Evolutionary conservation across 768 basidiomycete species (phyloP).

Genomic region (Collybia sordida): DNA sequence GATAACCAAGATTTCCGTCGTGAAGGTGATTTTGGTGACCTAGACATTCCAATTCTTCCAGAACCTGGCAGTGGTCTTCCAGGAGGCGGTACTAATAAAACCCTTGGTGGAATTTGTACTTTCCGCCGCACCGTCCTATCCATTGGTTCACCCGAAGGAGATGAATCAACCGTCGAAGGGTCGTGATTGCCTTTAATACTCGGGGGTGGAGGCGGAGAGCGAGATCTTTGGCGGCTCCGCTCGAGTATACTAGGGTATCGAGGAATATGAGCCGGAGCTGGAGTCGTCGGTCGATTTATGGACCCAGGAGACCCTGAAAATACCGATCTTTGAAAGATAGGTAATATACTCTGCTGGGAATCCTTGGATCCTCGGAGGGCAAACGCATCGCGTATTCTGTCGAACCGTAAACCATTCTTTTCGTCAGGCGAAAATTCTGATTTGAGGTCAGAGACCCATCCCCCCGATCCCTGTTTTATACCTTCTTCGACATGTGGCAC

Average conservation of each 20-base stretch:
- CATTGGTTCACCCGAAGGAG: conserved; percentile 4
- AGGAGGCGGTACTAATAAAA: conserved; percentile 18
- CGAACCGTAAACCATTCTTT: conserved; percentile 8
- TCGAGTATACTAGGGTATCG: conserved; percentile 37
- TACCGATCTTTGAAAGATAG: conserved; percentile 14
- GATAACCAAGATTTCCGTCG: conserved; percentile 27
- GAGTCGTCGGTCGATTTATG: conserved; percentile 27
- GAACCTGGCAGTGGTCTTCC: conserved; percentile 22
- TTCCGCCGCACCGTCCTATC: conserved; percentile 8
- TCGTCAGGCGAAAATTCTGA: conserved; percentile 22
- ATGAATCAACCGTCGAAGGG: conserved; percentile 10
- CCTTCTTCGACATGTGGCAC: conserved; percentile 24
- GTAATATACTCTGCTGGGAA: conserved; percentile 13
- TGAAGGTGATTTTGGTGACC: conserved; percentile 31
- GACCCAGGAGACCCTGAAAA: conserved; percentile 21
- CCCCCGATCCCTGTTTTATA: conserved; percentile 16
- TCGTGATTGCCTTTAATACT: conserved; percentile 9
- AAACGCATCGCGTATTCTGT: conserved; percentile 16
- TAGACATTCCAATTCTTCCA: conserved; percentile 17
- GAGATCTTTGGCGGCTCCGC: conserved; percentile 20
- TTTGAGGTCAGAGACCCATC: conserved; percentile 28
- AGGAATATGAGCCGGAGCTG: conserved; percentile 26
- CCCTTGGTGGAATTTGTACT: conserved; percentile 20
- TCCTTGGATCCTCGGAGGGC: conserved; percentile 15
- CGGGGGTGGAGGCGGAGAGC: conserved; percentile 20